Evolutionary conservation across 1,139 yeast genomes (phyloP), one percentile per base, ranked within the genome.

Genomic region (Yamadazyma jaroonii): DNA sequence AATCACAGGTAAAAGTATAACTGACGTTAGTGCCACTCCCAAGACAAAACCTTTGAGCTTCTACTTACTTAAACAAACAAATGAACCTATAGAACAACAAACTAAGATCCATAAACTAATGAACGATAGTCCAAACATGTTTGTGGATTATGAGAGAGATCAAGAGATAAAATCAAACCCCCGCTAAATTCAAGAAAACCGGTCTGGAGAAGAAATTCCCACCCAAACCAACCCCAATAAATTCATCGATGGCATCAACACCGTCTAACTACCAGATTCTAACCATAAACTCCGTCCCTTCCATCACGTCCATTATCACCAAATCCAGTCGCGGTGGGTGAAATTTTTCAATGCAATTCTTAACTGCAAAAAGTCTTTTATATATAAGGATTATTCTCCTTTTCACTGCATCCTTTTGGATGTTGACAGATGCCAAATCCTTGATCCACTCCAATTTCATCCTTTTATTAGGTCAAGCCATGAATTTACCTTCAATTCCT

Each of bases 401-500:
- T 21, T 49, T 72, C 1, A 54, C 67, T 9, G 55, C 77, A 6
- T 57, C 83, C 9, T 72, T 87, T 38, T 71, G 85, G 38, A 81
- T 86, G 54, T 79, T 81, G 22, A 80, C 77, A 43, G 74, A 78
- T 29, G 72, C 77, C 9, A 65, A 72, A 41, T 64, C 48, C 2
- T 45, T 64, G 34, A 46, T 61, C 30, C 59, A 60, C 27, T 53
- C 79, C 39, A 72, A 77, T 14, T 77, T 80, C 38, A 70, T 77
- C 10, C 39, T 79, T 15, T 63, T 82, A 12, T 59, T 83, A 36
- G 81, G 84, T 2, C 74, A 71, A 48, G 79, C 84, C 21, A 74
- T 81, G 77, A 67, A 71, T 47, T 63, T 74, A 34, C 80, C 78
- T 23, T 51, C 66, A 43, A 55, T 72, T 43, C 54, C 66, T 45